Evolutionary conservation across 495 filamentous ascomycete genomes (phyloP).

Genomic region (Neurospora tetraspora): DNA sequence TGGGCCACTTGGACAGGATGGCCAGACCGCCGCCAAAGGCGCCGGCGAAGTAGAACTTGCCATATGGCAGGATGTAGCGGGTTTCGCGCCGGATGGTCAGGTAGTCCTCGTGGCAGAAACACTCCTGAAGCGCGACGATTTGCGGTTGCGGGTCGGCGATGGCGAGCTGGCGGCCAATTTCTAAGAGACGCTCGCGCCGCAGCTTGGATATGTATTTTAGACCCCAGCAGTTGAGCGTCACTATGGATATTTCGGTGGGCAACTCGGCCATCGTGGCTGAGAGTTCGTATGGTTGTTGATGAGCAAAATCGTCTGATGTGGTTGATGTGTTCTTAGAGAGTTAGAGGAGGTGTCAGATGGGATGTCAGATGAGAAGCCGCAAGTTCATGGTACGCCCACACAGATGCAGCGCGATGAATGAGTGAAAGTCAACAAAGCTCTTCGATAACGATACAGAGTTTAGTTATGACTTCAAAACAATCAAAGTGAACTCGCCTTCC

Average conservation of each 20-base stretch:
- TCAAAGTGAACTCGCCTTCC: neutral
- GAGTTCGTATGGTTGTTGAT: neutral
- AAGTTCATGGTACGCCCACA: neutral
- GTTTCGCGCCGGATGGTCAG: conserved; percentile 67
- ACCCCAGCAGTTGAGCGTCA: conserved; percentile 95
- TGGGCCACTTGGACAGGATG: conserved; percentile 94
- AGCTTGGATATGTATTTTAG: conserved; percentile 77
- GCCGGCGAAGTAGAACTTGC: conserved; percentile 87
- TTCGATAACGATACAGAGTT: neutral
- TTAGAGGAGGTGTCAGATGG: neutral
- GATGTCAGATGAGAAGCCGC: neutral
- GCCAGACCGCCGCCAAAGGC: conserved; percentile 83
- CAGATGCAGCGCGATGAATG: too few relatives aligned
- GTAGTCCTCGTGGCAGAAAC: conserved; percentile 90
- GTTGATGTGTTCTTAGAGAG: neutral
- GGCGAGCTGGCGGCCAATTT: conserved; percentile 73
- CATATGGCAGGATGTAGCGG: conserved; percentile 71
- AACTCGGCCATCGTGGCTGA: conserved; percentile 21
- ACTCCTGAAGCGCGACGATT: conserved; percentile 92
- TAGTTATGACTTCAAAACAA: neutral
- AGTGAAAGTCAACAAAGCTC: neutral
- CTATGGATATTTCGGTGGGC: conserved; percentile 53
- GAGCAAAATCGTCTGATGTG: neutral
- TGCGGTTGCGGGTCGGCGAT: conserved; percentile 57
- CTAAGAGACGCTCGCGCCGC: conserved; percentile 66